Conservation (phyloP, 2,329 filamentous ascomycete species). For the Diaporthe destruens region DNA sequence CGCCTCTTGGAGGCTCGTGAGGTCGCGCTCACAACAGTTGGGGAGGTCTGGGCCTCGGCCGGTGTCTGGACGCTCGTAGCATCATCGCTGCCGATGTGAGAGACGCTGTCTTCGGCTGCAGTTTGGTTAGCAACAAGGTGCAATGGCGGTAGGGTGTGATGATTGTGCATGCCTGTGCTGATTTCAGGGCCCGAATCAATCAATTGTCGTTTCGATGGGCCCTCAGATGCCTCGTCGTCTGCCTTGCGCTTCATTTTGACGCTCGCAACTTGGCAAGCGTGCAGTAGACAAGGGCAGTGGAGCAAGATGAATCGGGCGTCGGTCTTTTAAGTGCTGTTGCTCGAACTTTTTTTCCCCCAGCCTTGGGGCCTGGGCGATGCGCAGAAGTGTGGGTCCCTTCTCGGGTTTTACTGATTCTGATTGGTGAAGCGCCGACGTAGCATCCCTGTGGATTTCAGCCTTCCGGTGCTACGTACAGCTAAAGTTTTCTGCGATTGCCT, state of each 20-base stretch:
- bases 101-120: slow-evolving; percentile 35
- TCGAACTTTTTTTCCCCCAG: slow-evolving; percentile 22
- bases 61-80: not conserved
- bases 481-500: slow-evolving; percentile 38
- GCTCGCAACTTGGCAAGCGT: not conserved
- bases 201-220: slow-evolving; percentile 25
- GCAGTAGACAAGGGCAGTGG: slow-evolving; percentile 7
- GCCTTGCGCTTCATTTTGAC: slow-evolving; percentile 41
- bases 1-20: slow-evolving; percentile 44
- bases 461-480: slow-evolving; percentile 18
- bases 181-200: not conserved
- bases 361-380: slow-evolving; percentile 25
- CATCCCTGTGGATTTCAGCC: slow-evolving; percentile 35
- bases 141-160: not conserved
- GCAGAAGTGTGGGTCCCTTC: not conserved
- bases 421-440: not conserved
- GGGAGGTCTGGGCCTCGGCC: slow-evolving; percentile 30
- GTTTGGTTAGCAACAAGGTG: slow-evolving; percentile 15
- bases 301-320: slow-evolving; percentile 11
- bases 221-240: not conserved
- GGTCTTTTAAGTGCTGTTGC: not conserved
- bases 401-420: not conserved
- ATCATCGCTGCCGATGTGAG: slow-evolving; percentile 30
- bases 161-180: slow-evolving; percentile 24
- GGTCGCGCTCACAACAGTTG: slow-evolving; percentile 25